Evolutionary conservation across 306 rosid genomes (phyloP).

Genomic region (Oemleria cerasiformis): DNA sequence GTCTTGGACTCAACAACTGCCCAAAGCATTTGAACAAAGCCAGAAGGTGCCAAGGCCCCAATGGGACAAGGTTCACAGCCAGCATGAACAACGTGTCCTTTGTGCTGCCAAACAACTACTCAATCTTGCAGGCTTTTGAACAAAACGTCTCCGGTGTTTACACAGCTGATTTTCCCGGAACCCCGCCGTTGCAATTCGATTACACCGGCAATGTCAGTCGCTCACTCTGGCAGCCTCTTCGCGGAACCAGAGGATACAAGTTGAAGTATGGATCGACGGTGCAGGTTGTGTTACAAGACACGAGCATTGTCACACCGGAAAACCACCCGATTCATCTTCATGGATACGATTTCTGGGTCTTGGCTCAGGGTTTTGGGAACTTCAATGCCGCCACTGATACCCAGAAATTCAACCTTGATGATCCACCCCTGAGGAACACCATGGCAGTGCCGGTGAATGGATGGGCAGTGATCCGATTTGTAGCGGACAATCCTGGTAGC

Average conservation of each 20-base stretch:
- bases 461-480: slow-evolving; percentile 92
- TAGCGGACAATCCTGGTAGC: slow-evolving; percentile 92
- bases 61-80: slow-evolving; percentile 81
- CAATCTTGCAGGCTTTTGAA: slow-evolving; percentile 72
- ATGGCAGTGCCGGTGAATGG: slow-evolving; percentile 82
- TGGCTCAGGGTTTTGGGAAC: slow-evolving; percentile 89
- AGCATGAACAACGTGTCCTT: slow-evolving; percentile 87
- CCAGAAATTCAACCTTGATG: slow-evolving; percentile 72
- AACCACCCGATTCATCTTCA: slow-evolving; percentile 92
- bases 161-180: slow-evolving; percentile 74
- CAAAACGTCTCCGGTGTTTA: slow-evolving; percentile 59
- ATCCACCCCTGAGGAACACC: slow-evolving; percentile 84
- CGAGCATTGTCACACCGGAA: slow-evolving; percentile 71
- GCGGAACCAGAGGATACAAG: slow-evolving; percentile 58
- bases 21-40: slow-evolving; percentile 35
- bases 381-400: slow-evolving; percentile 61
- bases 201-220: slow-evolving; percentile 87
- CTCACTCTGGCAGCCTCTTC: slow-evolving; percentile 68
- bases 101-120: slow-evolving; percentile 55
- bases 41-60: slow-evolving; percentile 70
- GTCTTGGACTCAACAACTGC: slow-evolving; percentile 76
- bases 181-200: slow-evolving; percentile 58
- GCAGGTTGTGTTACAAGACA: slow-evolving; percentile 80
- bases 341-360: slow-evolving; percentile 80
- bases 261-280: slow-evolving; percentile 74